These are phyloP conservation scores for Clathrus columnatus DNA, from an alignment of 768 basidiomycete genomes.

Conservation along the genomic window DNA sequence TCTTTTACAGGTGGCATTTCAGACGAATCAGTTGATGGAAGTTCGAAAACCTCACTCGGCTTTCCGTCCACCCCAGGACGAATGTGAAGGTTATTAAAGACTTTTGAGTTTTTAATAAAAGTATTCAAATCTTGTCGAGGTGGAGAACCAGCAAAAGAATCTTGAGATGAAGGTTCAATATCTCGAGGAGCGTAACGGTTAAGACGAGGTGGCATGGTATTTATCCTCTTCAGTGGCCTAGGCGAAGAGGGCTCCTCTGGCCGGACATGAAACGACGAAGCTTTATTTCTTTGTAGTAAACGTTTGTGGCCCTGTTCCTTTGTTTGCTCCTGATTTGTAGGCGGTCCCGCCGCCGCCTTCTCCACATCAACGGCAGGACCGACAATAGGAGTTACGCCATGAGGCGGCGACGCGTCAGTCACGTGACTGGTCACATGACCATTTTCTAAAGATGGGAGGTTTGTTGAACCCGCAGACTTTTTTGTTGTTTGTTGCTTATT, in stretches of 20 bases:
- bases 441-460: not conserved
- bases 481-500: not conserved
- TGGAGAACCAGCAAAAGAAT: slow-evolving; percentile 8
- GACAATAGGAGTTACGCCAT: not conserved
- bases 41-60: slow-evolving; percentile 3
- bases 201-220: slow-evolving; percentile 5
- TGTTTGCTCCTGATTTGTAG: not conserved
- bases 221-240: not conserved
- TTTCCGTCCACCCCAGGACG: not conserved
- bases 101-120: not conserved
- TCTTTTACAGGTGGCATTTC: not conserved
- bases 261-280: not conserved
- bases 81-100: slow-evolving; percentile 5
- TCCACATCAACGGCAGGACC: not conserved
- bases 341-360: not conserved
- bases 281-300: slow-evolving; percentile 1
- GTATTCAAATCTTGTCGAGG: slow-evolving; percentile 2
- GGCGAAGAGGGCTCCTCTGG: not conserved
- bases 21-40: not conserved
- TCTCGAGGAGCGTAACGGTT: slow-evolving; percentile 10
- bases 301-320: not conserved
- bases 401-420: slow-evolving; percentile 7
- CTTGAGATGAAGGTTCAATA: slow-evolving; percentile 7
- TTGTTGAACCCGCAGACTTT: not conserved
- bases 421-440: too few relatives aligned